Evolutionary conservation across 129 eudicot species (phyloP).

Genomic region (Centella asiatica): DNA sequence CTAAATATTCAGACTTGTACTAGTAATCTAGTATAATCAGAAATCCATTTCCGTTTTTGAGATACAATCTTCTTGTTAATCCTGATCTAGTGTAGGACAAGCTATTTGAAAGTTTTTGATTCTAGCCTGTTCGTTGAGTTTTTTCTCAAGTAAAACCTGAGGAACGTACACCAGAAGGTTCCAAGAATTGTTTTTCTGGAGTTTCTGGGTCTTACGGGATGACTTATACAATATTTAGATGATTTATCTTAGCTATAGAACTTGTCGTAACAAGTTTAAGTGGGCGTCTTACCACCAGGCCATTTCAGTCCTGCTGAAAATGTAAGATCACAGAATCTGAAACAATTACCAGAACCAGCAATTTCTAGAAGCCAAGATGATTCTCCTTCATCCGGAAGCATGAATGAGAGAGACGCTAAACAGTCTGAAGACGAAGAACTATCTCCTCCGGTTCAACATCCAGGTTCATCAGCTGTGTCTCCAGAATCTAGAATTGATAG

Average conservation of each 20-base stretch:
- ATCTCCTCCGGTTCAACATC: conserved; percentile 59
- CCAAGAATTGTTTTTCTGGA: too few relatives aligned
- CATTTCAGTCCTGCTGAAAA: conserved; percentile 43
- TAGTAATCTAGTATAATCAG: too few relatives aligned
- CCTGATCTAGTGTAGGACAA: too few relatives aligned
- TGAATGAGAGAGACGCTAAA: conserved; percentile 55
- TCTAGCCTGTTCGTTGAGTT: too few relatives aligned
- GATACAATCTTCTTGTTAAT: too few relatives aligned
- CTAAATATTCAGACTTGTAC: too few relatives aligned
- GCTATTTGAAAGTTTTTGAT: too few relatives aligned
- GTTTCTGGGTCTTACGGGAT: too few relatives aligned
- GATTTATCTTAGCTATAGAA: background rate
- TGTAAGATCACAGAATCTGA: conserved; percentile 39
- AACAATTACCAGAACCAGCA: conserved; percentile 66
- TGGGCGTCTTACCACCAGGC: conserved; percentile 27
- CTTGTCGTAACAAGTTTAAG: background rate
- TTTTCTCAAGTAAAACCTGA: too few relatives aligned
- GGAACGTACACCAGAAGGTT: too few relatives aligned
- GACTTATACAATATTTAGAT: too few relatives aligned
- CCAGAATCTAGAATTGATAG: conserved; percentile 58
- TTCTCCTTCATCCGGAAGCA: conserved; percentile 68
- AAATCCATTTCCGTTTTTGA: too few relatives aligned
- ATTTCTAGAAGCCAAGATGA: conserved; percentile 68
- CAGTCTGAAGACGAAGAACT: conserved; percentile 62
- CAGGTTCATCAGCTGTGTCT: conserved; percentile 65